Conservation (phyloP, 805 yeast species). For the Wickerhamiella azymoides region DNA sequence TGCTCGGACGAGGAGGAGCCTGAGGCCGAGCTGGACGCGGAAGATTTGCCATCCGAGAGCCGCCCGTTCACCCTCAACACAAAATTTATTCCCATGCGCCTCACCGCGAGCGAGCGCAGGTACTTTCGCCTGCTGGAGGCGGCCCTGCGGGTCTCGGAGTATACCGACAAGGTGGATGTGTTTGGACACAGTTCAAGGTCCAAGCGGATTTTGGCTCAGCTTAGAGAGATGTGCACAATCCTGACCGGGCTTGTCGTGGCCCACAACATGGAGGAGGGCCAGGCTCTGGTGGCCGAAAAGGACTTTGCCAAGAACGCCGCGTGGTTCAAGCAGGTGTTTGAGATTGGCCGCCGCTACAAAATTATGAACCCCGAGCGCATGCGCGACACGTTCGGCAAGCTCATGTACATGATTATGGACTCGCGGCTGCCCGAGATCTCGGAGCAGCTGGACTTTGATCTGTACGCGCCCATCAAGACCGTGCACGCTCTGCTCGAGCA, state of each 20-base stretch:
- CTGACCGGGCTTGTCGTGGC: conserved; percentile 69
- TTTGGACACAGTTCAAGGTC: conserved; percentile 52
- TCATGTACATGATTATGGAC: conserved; percentile 78
- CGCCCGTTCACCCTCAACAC: conserved; percentile 25
- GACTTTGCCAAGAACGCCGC: conserved; percentile 55
- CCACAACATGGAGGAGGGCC: conserved; percentile 57
- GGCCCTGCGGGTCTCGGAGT: conserved; percentile 64
- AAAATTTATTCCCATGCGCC: conserved; percentile 52
- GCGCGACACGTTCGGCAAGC: conserved; percentile 66
- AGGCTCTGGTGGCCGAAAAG: conserved; percentile 42
- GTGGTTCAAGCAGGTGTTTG: conserved; percentile 61
- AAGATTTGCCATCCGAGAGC: conserved; percentile 11
- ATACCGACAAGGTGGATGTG: conserved; percentile 67
- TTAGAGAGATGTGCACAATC: conserved; percentile 65
- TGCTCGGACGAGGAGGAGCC: conserved; percentile 14
- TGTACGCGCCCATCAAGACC: conserved; percentile 58
- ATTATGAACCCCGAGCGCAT: conserved; percentile 74
- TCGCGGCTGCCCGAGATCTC: conserved; percentile 59
- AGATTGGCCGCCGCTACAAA: conserved; percentile 67
- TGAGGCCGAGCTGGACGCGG: conserved; percentile 9
- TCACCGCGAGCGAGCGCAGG: conserved; percentile 56
- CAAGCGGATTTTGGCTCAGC: conserved; percentile 55
- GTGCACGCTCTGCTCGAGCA: conserved; percentile 36
- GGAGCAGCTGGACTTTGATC: conserved; percentile 59
- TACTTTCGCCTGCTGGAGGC: conserved; percentile 55